A percentile compares a stretch with the other conserved stretches of the same genome.
phyloP scores from a whole-genome alignment of 139 green algal species.

The Zygnema cylindricum region DNA sequence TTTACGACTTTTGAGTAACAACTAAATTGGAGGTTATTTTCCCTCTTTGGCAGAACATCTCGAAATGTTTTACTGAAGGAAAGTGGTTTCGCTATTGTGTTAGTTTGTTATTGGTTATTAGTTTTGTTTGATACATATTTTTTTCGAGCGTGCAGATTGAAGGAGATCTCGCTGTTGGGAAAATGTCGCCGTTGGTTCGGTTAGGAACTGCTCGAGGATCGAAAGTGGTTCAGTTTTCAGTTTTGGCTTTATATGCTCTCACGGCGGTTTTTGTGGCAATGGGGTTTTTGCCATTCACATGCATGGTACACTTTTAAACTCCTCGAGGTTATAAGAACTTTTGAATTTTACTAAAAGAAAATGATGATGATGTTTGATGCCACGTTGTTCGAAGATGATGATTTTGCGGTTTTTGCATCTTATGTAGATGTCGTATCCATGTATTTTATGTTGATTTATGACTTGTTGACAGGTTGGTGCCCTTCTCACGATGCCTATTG shows the following conservation, averaged over 20 bases:
- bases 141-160: slow-evolving; percentile 48
- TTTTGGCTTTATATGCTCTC: slow-evolving; percentile 19
- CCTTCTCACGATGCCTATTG: slow-evolving; percentile 33
- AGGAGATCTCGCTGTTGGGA: slow-evolving; percentile 36
- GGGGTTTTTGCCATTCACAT: slow-evolving; percentile 19
- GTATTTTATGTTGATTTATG: background rate
- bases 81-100: no score
- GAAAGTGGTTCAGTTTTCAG: slow-evolving; percentile 1
- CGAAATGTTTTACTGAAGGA: no score
- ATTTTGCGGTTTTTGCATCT: background rate
- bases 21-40: no score
- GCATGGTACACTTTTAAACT: background rate
- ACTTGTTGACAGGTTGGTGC: background rate
- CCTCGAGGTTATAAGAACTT: no score
- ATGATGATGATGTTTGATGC: no score
- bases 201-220: slow-evolving; percentile 19
- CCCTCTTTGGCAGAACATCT: no score
- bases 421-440: background rate
- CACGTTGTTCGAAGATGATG: background rate
- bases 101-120: no score
- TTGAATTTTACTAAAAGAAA: no score
- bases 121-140: no score
- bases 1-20: no score
- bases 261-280: slow-evolving; percentile 22
- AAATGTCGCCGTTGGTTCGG: slow-evolving; percentile 48